Percentiles rank a stretch among this genome's conserved stretches.
Conservation (phyloP, 1,284 basidiomycete species). For the Waitea zeae region DNA sequence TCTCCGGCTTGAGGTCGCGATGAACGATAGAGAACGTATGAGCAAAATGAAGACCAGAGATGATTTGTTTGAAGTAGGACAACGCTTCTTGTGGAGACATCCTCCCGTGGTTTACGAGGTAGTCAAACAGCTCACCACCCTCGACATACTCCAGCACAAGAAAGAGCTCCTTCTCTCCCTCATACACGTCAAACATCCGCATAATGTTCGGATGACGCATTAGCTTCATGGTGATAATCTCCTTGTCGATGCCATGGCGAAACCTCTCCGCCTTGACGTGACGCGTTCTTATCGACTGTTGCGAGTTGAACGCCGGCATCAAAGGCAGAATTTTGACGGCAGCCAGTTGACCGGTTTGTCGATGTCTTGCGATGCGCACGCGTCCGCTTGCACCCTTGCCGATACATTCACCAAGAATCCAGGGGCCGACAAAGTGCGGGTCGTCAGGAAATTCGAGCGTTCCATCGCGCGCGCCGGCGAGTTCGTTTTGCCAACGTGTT, state of each 20-base stretch:
- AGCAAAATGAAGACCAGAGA: conserved; percentile 93
- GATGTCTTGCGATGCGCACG: conserved; percentile 89
- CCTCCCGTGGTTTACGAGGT: conserved; percentile 80
- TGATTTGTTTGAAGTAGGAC: conserved; percentile 93
- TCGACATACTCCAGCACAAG: conserved; percentile 95
- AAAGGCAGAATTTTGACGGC: conserved; percentile 97
- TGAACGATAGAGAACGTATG: conserved; percentile 99
- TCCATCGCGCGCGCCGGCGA: conserved; percentile 39
- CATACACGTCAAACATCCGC: conserved; percentile 94
- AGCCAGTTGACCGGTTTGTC: conserved; percentile 79
- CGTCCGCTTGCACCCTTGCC: conserved; percentile 92
- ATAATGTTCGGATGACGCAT: conserved; percentile 98
- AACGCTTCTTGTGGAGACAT: conserved; percentile 76
- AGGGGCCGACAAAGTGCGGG: conserved; percentile 58
- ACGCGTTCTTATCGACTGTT: conserved; percentile 58
- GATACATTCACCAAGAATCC: conserved; percentile 87
- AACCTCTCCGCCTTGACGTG: conserved; percentile 75
- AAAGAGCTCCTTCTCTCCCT: conserved; percentile 84
- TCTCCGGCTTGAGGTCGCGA: conserved; percentile 97
- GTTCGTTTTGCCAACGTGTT: conserved; percentile 73
- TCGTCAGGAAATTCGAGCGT: conserved; percentile 63
- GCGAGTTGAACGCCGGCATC: conserved; percentile 64
- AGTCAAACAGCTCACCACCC: conserved; percentile 97
- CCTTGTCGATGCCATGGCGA: conserved; percentile 84
- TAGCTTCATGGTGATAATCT: conserved; percentile 99